phyloP scores from a whole-genome alignment of 257 asterid species.

The Nyctanthes arbortristis region DNA sequence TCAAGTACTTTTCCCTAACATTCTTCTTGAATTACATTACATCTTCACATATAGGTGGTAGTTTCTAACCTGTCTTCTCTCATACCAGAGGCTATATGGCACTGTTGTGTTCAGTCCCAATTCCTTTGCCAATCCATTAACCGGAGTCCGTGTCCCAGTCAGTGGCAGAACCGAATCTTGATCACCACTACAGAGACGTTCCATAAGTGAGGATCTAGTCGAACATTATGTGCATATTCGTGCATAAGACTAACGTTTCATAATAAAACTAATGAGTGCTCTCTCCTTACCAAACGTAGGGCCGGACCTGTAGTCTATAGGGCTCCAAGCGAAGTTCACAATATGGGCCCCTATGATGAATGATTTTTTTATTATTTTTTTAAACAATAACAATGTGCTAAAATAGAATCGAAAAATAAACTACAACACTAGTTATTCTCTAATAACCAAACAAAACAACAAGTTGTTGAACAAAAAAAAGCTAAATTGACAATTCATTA shows the following conservation, averaged over 20 bases:
- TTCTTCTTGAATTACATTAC: too few relatives aligned
- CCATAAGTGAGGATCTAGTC: conserved; percentile 8
- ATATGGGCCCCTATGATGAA: too few relatives aligned
- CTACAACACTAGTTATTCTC: too few relatives aligned
- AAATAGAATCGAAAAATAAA: too few relatives aligned
- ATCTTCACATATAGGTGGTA: neutral
- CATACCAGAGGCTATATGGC: conserved; percentile 66
- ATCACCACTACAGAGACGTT: conserved; percentile 63
- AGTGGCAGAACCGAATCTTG: conserved; percentile 88
- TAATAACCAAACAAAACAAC: too few relatives aligned
- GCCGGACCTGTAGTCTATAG: too few relatives aligned
- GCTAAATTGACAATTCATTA: too few relatives aligned
- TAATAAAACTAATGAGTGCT: too few relatives aligned
- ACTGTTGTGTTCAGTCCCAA: conserved; percentile 50
- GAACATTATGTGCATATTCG: neutral
- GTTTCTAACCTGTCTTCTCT: conserved; percentile 31
- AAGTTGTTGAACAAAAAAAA: too few relatives aligned
- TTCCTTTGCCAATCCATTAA: conserved; percentile 55
- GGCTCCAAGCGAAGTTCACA: too few relatives aligned
- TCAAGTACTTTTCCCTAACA: neutral
- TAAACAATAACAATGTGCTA: too few relatives aligned
- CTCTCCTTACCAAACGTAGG: neutral
- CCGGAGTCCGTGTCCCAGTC: conserved; percentile 55
- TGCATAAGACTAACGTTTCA: neutral
- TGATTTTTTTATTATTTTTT: too few relatives aligned